Evolutionary conservation across 768 basidiomycete species (phyloP).

Genomic region (Peribolospora baueri): DNA sequence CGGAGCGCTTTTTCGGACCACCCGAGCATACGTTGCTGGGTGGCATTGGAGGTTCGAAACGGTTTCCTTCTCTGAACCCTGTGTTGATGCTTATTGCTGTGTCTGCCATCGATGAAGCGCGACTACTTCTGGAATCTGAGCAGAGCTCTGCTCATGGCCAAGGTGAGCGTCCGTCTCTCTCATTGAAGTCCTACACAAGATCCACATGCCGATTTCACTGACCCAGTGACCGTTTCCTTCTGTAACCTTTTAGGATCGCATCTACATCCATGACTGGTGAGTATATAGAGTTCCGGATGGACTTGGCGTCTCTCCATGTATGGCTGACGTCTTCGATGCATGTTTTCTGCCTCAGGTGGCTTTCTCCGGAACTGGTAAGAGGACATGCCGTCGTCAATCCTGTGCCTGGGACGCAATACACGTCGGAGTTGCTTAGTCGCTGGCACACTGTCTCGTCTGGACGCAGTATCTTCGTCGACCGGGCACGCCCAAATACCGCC

Average conservation of each 20-base stretch:
- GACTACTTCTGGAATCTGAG: constrained; percentile 98
- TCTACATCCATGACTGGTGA: constrained; percentile 86
- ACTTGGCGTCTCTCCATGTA: too few relatives aligned
- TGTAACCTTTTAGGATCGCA: constrained; percentile 26
- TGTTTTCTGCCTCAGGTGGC: constrained; percentile 27
- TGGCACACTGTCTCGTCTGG: neutral
- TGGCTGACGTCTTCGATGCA: too few relatives aligned
- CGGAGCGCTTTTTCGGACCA: neutral
- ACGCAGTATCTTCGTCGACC: constrained; percentile 62
- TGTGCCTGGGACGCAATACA: too few relatives aligned
- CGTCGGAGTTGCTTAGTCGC: neutral
- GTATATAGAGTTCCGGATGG: too few relatives aligned
- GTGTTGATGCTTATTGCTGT: neutral
- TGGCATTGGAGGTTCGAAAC: neutral
- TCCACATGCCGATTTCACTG: constrained; percentile 4
- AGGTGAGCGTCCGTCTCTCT: constrained; percentile 13
- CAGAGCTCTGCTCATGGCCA: constrained; percentile 67
- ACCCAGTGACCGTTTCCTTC: too few relatives aligned
- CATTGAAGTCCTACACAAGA: constrained; percentile 1
- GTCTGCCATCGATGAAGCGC: constrained; percentile 28
- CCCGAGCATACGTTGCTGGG: too few relatives aligned
- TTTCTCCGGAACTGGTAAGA: constrained; percentile 44
- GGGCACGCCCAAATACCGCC: constrained; percentile 23
- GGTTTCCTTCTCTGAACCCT: neutral
- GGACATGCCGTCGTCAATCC: neutral